Evolutionary conservation across 2,329 filamentous ascomycete species (phyloP), one percentile per base, ranked within the genome.

Genomic region (Fusarium agapanthi): DNA sequence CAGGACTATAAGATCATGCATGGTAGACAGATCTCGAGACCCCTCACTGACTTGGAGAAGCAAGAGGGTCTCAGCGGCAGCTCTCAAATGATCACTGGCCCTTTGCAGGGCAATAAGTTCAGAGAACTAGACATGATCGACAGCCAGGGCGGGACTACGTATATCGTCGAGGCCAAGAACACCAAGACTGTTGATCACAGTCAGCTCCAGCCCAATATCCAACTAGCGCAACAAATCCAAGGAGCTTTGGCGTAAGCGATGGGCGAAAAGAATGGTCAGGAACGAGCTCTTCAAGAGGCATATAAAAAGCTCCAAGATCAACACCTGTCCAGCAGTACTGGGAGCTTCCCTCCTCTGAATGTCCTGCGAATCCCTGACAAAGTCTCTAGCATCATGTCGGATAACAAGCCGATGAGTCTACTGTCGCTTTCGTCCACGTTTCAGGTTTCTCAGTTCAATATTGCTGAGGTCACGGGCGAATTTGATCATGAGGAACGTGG

Each of bases 181-280:
- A 51, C 48, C 13, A 51, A 51, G 3, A 51, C n/a, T 2, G 32
- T 51, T 1, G 32, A 37, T 16, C 32, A 35, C 7, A 51, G 48
- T 1, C 32, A 51, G 13, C 32, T 51, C 0, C 48, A 51, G n/a
- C 48, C 48, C 0, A 37, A 51, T 0, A 51, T 37, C 0, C 5
- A 51, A 0, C 2, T 51, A 3, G 48, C 32, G 0, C n/a, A 26
- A 5, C 18, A 35, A 15, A 37, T 51, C 0, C 5, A 13, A 9
- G 32, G 48, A 7, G 32, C n/a, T 0, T 26, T 51, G 18, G 32
- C 37, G 1, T 51, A 37, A 7, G 48, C 18, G 9, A 51, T 51
- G 9, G 32, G 32, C 1, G 32, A 35, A 4, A 51, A 51, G 32
- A 32, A 26, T 35, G 32, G 48, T 3, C 48, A 51, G n/a, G 32